Base-by-base conservation (phyloP, 441 rosid species). In the Euphorbia neoarborescens region DNA sequence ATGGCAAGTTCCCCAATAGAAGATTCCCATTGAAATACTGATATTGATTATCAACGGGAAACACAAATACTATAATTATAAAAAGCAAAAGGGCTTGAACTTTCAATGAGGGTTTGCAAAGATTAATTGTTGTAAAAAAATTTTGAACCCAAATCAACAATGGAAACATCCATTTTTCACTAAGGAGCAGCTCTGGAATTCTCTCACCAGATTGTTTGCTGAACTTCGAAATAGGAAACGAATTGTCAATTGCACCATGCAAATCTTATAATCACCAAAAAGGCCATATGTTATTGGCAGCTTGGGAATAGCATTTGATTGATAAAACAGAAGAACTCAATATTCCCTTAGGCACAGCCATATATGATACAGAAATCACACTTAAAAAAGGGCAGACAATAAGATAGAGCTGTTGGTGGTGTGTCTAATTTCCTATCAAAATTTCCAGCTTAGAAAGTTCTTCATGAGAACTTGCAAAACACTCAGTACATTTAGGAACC, bases 51-150 rank as follows among this genome's bases (percentile, higher is more conserved):
- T 66, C 32, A 48, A 46, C 40, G 58, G 61, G 66, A 68, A 76
- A 77, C 59, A 66, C 56, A 57, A 22, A 69, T 72, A 48, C 57
- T 66, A 27, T 62, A 62, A 68, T 63, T 68, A 71, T 15, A 34
- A 62, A 68, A 66, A 65, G 68, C 79, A 76, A 75, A 63, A 66
- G 40, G 42, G 67, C 66, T 65, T 42, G 19, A 70, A 54, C 53
- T 72, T 75, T 38, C 1, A 48, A 62, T 17, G 51, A 70, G 42
- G 35, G 42, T 70, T 71, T 59, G 27, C 62, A 73, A 71, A 69
- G n/a, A 38, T 53, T 35, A 71, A 71, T 58, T 48, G 54, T 61
- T 54, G 48, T 71, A 62, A 71, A 28, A 15, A 19, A 59, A 32
- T 68, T 27, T 44, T 57, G 27, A 67, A 50, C 58, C 65, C 65